These are phyloP conservation scores for Raddia distichophylla DNA, from an alignment of 176 grass and related monocot genomes.

Conservation along the genomic window DNA sequence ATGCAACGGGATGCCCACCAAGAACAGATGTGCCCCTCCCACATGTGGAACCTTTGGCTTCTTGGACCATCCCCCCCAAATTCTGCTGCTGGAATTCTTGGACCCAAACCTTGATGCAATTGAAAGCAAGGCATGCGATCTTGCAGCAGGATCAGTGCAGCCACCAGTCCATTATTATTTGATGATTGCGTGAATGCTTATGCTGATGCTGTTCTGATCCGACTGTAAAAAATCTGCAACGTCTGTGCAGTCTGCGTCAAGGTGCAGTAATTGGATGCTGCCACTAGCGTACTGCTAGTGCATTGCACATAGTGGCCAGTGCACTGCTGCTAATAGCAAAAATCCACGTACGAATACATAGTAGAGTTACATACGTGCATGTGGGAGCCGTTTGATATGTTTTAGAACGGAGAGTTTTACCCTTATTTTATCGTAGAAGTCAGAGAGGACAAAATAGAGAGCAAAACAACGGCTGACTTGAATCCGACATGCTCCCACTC, in stretches of 20 bases:
- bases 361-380: too few species aligned
- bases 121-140: constrained; percentile 38
- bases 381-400: too few species aligned
- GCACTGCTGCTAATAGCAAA: too few species aligned
- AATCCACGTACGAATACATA: too few species aligned
- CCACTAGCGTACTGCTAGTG: too few species aligned
- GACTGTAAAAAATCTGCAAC: constrained; percentile 33
- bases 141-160: not conserved
- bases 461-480: too few species aligned
- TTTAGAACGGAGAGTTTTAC: too few species aligned
- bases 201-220: constrained; percentile 30
- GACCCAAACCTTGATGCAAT: constrained; percentile 36
- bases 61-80: constrained; percentile 49
- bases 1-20: constrained; percentile 42
- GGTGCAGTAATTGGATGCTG: not conserved
- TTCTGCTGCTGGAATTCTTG: constrained; percentile 34
- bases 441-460: too few species aligned
- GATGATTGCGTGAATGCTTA: constrained; percentile 40
- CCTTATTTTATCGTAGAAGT: too few species aligned
- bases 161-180: constrained; percentile 41
- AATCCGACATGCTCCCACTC: too few species aligned
- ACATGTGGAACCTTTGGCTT: constrained; percentile 33
- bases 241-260: constrained; percentile 24
- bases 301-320: too few species aligned
- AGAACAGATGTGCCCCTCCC: constrained; percentile 44